These are phyloP conservation scores for Leishmania tropica DNA, from an alignment of 208 protist species.

Conservation along the genomic window DNA sequence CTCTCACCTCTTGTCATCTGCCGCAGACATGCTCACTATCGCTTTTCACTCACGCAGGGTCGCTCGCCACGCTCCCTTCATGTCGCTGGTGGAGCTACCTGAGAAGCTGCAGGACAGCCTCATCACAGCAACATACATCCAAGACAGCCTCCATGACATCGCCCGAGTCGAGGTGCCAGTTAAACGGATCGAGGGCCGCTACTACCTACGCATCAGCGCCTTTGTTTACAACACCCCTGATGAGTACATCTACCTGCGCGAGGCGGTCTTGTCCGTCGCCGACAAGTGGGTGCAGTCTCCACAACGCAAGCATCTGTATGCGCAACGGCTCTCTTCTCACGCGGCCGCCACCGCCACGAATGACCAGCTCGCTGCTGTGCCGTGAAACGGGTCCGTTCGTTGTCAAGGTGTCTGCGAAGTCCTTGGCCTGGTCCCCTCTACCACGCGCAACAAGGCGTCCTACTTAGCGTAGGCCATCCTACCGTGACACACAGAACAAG, in stretches of 20 bases:
- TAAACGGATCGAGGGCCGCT: slow-evolving; percentile 77
- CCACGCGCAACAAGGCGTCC: slow-evolving; percentile 44
- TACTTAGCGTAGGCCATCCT: background rate
- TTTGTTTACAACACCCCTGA: slow-evolving; percentile 90
- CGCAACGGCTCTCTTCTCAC: background rate
- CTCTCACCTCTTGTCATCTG: slow-evolving; percentile 46
- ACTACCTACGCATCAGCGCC: slow-evolving; percentile 85
- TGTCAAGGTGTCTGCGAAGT: slow-evolving; percentile 63
- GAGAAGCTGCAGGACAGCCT: slow-evolving; percentile 59
- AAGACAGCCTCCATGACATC: slow-evolving; percentile 76
- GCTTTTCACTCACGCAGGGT: slow-evolving; percentile 73
- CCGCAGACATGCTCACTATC: slow-evolving; percentile 65
- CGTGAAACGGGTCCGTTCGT: slow-evolving; percentile 62
- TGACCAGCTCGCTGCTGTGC: slow-evolving; percentile 19
- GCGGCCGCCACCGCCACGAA: background rate
- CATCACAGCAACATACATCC: slow-evolving; percentile 80
- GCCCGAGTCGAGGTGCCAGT: slow-evolving; percentile 89
- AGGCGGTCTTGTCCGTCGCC: slow-evolving; percentile 67
- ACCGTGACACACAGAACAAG: background rate
- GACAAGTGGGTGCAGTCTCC: slow-evolving; percentile 47
- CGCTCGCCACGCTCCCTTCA: slow-evolving; percentile 72
- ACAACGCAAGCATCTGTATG: slow-evolving; percentile 22
- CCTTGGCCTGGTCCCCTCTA: slow-evolving; percentile 45
- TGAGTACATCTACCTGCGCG: slow-evolving; percentile 85
- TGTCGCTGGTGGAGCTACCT: slow-evolving; percentile 88